Percentiles rank a stretch among this genome's conserved stretches.
These are phyloP conservation scores for Xylaria sp. DNA, from an alignment of 495 filamentous ascomycete genomes.

Conservation along the genomic window DNA sequence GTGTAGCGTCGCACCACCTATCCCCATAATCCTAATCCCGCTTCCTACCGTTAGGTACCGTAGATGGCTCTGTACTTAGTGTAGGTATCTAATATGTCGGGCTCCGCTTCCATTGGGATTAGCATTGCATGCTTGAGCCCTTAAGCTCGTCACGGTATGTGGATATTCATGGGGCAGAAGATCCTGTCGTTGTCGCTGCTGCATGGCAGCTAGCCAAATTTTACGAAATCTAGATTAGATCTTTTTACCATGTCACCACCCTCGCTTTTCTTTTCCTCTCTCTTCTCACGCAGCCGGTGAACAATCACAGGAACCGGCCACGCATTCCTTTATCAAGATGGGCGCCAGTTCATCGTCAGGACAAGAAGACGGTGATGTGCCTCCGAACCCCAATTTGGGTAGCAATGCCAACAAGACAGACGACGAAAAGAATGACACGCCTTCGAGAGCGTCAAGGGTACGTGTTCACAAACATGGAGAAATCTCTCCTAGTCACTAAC, in stretches of 20 bases:
- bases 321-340: conserved; percentile 18
- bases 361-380: background rate
- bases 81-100: background rate
- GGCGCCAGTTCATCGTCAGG: background rate
- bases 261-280: background rate
- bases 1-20: background rate
- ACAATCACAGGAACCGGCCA: background rate
- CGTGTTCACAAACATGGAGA: background rate
- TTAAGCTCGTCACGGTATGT: conserved; percentile 19
- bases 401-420: background rate
- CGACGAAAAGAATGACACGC: background rate
- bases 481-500: background rate
- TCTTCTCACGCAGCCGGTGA: background rate
- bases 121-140: background rate
- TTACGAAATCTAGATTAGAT: conserved; percentile 8
- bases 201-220: conserved; percentile 11
- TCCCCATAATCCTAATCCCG: background rate
- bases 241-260: background rate
- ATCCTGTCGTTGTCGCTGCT: conserved; percentile 9
- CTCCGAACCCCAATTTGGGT: background rate
- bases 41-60: too few relatives aligned
- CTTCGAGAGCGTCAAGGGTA: conserved; percentile 16
- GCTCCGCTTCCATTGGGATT: conserved; percentile 1
- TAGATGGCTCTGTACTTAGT: conserved; percentile 1
- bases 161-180: conserved; percentile 20